Percentiles rank a stretch among this genome's conserved stretches.
Conservation (phyloP, 2,329 filamentous ascomycete species). For the Paracamarosporium sp. region DNA sequence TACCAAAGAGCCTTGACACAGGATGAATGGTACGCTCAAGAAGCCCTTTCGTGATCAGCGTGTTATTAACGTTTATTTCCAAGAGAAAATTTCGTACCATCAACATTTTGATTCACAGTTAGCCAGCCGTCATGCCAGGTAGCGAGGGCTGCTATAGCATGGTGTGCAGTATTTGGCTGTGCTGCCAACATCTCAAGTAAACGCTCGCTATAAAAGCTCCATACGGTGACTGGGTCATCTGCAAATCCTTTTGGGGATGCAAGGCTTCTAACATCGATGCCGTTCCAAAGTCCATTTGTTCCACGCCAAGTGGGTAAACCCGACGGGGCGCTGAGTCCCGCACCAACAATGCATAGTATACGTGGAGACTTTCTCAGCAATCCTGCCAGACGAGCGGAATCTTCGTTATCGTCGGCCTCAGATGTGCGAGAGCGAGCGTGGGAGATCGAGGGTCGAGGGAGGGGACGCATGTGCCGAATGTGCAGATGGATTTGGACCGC, state of each 20-base stretch:
- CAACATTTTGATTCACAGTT: conserved; percentile 20
- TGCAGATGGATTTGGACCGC: too few relatives aligned
- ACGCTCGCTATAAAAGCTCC: conserved; percentile 16
- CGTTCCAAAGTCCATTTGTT: conserved; percentile 12
- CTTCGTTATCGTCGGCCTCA: background rate
- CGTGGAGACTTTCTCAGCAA: conserved; percentile 12
- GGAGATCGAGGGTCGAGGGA: too few relatives aligned
- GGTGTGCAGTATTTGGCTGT: conserved; percentile 17
- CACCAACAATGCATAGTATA: conserved; percentile 15
- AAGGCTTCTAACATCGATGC: conserved; percentile 10
- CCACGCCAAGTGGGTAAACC: conserved; percentile 20
- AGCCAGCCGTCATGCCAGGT: conserved; percentile 12
- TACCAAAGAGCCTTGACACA: conserved; percentile 7
- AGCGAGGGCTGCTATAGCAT: conserved; percentile 14
- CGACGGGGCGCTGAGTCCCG: conserved; percentile 19
- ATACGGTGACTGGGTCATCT: conserved; percentile 16
- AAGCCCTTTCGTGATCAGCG: conserved; percentile 14
- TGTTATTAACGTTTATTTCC: background rate
- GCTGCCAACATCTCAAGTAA: conserved; percentile 11
- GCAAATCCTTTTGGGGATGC: conserved; percentile 12
- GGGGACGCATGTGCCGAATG: too few relatives aligned
- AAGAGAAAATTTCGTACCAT: conserved; percentile 12
- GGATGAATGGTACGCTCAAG: conserved; percentile 19
- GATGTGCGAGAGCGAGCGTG: too few relatives aligned
- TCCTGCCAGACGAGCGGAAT: conserved; percentile 6